Base-by-base conservation (phyloP, 2,329 filamentous ascomycete genomes). In the Microdochium trichocladiopsis region DNA sequence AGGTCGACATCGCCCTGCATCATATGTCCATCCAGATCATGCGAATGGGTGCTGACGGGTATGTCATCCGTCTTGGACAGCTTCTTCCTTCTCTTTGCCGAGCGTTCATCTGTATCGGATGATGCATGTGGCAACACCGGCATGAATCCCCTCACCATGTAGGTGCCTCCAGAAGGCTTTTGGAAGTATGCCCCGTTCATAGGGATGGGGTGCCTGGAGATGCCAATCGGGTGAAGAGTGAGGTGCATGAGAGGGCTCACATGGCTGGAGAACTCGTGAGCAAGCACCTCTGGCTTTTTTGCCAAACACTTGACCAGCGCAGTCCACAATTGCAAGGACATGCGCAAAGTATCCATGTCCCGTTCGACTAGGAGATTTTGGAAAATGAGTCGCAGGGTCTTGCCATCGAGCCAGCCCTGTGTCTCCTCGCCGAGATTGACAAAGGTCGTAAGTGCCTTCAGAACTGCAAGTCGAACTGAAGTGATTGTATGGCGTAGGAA, bases 21-120 rank as follows among this genome's bases (percentile, higher is more conserved):
- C 87, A 99, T 96, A 60, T 95, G 92, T 10, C 92, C 94, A 66
- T 99, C 94, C 18, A 99, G 90, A 67, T 99, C 96, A 69, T 99
- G 94, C 1, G 87, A 82, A n/a, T 87, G 74, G n/a, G 74, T 80
- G 3, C 79, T 71, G 1, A 80, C 72, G 1, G 80, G 73, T 9
- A 79, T 70, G 25, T 92, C 87, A 51, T 94, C 89, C 21, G 81
- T 72, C 73, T 95, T 95, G n/a, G 88, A 84, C 0, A 88, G 88
- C 68, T 91, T 95, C 55, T 91, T 84, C 31, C 91, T 82, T 57
- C 90, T 85, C 69, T 94, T 90, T 2, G 84, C 75, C 14, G 83
- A 77, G 55, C 88, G 80, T 54, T 89, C 82, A 12, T 75, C 70
- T n/a, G 72, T 68, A 12, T 45, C 41, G 21, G 41, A 45, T 11